Evolutionary conservation across 129 eudicot genomes (phyloP).

Genomic region (Flaveria brownii): DNA sequence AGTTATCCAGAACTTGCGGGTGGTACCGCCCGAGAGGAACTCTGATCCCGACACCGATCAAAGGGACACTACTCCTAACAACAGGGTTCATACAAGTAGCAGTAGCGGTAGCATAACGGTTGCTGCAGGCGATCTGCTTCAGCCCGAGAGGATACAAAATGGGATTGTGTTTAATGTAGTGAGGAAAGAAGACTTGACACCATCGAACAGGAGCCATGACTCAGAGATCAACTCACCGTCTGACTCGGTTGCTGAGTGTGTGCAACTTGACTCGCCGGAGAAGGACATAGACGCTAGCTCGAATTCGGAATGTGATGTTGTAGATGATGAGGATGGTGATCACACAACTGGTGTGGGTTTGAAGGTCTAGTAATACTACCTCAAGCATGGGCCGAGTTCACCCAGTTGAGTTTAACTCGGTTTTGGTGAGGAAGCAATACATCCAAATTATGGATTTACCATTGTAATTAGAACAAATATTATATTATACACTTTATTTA

Average conservation of each 20-base stretch:
- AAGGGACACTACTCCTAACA: not conserved
- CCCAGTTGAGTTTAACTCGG: conserved; percentile 18
- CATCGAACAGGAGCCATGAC: conserved; percentile 58
- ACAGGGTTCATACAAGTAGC: conserved; percentile 26
- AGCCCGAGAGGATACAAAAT: conserved; percentile 61
- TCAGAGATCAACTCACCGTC: conserved; percentile 52
- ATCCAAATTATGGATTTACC: not conserved
- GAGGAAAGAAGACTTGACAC: conserved; percentile 62
- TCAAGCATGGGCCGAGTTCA: not conserved
- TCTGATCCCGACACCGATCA: conserved; percentile 41
- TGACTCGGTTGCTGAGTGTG: conserved; percentile 63
- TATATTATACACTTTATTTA: not conserved
- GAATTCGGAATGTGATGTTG: conserved; percentile 42
- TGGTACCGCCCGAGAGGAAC: conserved; percentile 43
- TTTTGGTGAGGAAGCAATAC: not conserved
- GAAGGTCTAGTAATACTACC: conserved; percentile 9
- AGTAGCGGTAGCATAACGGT: conserved; percentile 59
- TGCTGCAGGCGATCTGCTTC: conserved; percentile 72
- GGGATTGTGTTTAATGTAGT: conserved; percentile 88
- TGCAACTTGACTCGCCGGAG: conserved; percentile 66
- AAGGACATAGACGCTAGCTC: conserved; percentile 70
- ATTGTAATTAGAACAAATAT: not conserved
- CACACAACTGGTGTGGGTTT: conserved; percentile 9
- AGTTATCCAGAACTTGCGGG: conserved; percentile 46
- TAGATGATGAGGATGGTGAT: conserved; percentile 22